Percentiles rank a stretch among this genome's conserved stretches.
phyloP scores from a whole-genome alignment of 1,284 basidiomycete genomes.

The Sporisorium sorghi region DNA sequence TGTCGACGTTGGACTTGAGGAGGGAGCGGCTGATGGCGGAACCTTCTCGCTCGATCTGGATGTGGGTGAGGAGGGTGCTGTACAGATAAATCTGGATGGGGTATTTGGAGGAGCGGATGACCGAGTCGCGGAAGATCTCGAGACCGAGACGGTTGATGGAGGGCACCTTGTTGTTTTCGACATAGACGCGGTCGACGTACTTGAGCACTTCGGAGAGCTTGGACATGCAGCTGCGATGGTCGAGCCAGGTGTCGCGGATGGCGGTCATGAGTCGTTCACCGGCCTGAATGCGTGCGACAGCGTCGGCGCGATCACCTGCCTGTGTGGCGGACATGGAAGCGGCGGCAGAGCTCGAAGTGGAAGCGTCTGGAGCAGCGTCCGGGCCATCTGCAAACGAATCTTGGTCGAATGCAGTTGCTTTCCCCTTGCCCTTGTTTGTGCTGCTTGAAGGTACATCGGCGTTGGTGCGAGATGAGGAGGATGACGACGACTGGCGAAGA shows the following conservation, averaged over 20 bases:
- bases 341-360: conserved; percentile 19
- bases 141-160: conserved; percentile 85
- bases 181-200: conserved; percentile 78
- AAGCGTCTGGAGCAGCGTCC: conserved; percentile 3
- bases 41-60: conserved; percentile 91
- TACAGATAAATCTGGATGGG: conserved; percentile 87
- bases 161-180: conserved; percentile 68
- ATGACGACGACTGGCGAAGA: conserved; percentile 24
- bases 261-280: conserved; percentile 87
- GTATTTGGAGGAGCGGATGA: conserved; percentile 74
- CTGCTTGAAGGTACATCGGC: conserved; percentile 9
- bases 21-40: conserved; percentile 90
- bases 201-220: conserved; percentile 90
- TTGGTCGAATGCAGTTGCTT: conserved; percentile 34
- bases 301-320: conserved; percentile 56
- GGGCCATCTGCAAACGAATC: conserved; percentile 15
- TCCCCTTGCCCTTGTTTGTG: conserved; percentile 52
- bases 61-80: conserved; percentile 83
- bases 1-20: conserved; percentile 86
- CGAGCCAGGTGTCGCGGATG: conserved; percentile 88
- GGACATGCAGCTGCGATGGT: conserved; percentile 88
- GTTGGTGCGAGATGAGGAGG: conserved; percentile 26
- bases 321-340: conserved; percentile 48
- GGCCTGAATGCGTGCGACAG: conserved; percentile 72
- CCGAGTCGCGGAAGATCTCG: conserved; percentile 84